phyloP scores from a whole-genome alignment of 129 eudicot genomes.

The Artemisia argyi region DNA sequence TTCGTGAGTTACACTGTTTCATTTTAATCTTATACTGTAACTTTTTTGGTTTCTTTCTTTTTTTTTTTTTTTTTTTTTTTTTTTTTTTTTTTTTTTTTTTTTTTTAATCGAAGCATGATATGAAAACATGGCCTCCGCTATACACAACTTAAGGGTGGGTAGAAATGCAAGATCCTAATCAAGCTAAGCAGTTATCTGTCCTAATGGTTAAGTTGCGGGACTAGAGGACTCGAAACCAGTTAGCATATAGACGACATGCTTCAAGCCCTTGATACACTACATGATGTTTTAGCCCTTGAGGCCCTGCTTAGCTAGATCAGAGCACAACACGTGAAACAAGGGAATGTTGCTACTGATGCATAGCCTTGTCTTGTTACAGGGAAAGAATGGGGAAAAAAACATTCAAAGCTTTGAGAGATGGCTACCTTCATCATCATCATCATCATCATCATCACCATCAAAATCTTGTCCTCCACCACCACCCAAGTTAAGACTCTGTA shows the following conservation, averaged over 20 bases:
- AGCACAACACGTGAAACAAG: not conserved
- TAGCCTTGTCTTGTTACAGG: not conserved
- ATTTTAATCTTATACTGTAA: no score
- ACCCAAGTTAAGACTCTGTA: slow-evolving; percentile 63
- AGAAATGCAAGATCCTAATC: not conserved
- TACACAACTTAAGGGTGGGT: not conserved
- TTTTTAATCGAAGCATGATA: not conserved
- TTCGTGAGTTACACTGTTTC: no score
- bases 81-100: no score
- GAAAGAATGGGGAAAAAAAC: not conserved
- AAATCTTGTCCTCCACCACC: slow-evolving; percentile 57
- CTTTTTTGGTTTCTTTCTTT: no score
- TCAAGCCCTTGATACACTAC: not conserved
- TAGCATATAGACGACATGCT: no score
- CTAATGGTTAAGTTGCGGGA: not conserved
- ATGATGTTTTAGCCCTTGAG: not conserved
- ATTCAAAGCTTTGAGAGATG: not conserved
- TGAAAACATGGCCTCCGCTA: not conserved
- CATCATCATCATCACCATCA: slow-evolving; percentile 52
- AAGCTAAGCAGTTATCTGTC: not conserved
- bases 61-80: not conserved
- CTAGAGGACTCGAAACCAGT: no score
- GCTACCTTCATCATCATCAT: slow-evolving; percentile 62
- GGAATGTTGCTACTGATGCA: not conserved
- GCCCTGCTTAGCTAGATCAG: no score